A percentile compares a stretch with the other conserved stretches of the same genome.
phyloP scores from a whole-genome alignment of 139 green algal genomes.

The Coccomyxa sp. region DNA sequence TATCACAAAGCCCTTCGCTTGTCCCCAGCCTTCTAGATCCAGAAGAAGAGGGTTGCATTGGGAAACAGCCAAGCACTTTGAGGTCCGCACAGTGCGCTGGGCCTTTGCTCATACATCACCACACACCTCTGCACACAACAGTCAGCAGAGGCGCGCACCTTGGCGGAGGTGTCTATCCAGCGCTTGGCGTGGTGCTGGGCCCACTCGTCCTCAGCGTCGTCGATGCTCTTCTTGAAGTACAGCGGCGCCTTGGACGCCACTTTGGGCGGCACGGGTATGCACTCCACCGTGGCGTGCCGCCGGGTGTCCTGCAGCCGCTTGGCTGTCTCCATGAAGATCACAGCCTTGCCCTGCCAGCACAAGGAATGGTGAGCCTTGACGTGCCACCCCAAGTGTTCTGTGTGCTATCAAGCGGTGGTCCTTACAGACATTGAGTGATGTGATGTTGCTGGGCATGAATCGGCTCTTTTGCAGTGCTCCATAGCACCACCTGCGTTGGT shows the following conservation, averaged over 20 bases:
- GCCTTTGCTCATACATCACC: no score
- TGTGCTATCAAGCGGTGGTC: no score
- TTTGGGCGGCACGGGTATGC: constrained; percentile 61
- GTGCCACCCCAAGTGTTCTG: not conserved
- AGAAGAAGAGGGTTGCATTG: no score
- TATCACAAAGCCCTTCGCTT: no score
- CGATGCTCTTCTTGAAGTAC: constrained; percentile 79
- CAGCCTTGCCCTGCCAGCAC: constrained; percentile 41
- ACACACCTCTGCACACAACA: no score
- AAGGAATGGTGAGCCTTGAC: not conserved
- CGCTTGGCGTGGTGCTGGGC: constrained; percentile 87
- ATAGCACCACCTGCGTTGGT: no score
- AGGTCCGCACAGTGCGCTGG: no score
- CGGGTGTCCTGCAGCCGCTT: constrained; percentile 43
- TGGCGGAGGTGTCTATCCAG: constrained; percentile 79
- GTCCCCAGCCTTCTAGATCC: no score
- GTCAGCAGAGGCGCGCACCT: constrained; percentile 32
- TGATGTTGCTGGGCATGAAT: not conserved
- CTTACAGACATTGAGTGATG: no score
- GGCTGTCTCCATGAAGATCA: constrained; percentile 91
- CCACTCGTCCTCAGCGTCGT: constrained; percentile 92
- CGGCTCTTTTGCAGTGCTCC: no score
- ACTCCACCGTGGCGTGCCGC: constrained; percentile 81
- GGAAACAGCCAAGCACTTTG: no score
- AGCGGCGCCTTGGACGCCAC: constrained; percentile 41